Conservation (phyloP, 768 basidiomycete genomes). For the Boletus huronensis region DNA sequence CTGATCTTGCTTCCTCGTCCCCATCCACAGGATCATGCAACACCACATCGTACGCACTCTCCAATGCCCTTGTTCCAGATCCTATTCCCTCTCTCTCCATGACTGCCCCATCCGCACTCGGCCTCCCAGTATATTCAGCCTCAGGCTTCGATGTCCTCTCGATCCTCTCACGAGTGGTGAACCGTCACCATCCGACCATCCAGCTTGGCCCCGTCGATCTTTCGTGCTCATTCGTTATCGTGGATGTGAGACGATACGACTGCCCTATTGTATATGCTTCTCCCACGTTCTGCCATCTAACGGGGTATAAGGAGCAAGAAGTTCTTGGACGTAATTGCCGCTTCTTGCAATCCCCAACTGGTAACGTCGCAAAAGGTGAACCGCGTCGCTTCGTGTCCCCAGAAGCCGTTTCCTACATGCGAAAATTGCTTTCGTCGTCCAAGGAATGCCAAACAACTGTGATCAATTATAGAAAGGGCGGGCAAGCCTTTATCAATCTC, state of each 20-base stretch:
- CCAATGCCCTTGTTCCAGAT: not conserved
- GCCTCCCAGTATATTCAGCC: constrained; percentile 74
- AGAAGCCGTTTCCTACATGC: constrained; percentile 63
- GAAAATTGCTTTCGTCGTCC: constrained; percentile 59
- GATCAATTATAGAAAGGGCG: constrained; percentile 85
- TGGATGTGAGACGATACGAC: constrained; percentile 79
- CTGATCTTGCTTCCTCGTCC: constrained; percentile 3
- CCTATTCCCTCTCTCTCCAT: constrained; percentile 4
- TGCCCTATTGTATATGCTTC: constrained; percentile 88
- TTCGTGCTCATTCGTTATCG: constrained; percentile 88
- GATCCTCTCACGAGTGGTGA: constrained; percentile 73
- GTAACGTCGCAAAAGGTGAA: constrained; percentile 48
- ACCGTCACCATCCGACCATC: constrained; percentile 69
- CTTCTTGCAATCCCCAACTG: constrained; percentile 79
- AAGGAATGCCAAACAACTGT: constrained; percentile 89
- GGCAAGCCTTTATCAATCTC: constrained; percentile 85
- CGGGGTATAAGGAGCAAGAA: constrained; percentile 71
- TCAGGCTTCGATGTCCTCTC: constrained; percentile 90
- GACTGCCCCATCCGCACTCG: constrained; percentile 31
- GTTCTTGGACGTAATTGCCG: constrained; percentile 89
- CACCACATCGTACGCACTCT: not conserved
- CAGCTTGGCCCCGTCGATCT: constrained; percentile 88
- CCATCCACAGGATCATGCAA: constrained; percentile 6
- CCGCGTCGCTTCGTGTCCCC: constrained; percentile 59
- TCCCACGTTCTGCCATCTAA: constrained; percentile 74